phyloP scores from a whole-genome alignment of 371 early-diverging fungal genomes.

The Capniomyces stellatus region DNA sequence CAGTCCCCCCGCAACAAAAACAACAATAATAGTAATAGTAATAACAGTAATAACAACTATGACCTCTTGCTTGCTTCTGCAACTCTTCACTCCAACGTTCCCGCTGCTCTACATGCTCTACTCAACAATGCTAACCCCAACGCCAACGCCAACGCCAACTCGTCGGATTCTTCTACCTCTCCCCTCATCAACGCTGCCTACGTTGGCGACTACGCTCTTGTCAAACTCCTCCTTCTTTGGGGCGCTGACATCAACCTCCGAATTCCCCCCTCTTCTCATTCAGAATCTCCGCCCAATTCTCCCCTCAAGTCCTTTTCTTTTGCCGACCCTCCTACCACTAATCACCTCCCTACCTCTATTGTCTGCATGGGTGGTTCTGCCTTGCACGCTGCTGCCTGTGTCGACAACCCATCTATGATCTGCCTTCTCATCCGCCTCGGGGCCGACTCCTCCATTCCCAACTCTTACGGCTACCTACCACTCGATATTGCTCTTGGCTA shows the following conservation, averaged over 20 bases:
- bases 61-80: too few species aligned
- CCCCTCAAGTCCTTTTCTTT: slow-evolving; percentile 6
- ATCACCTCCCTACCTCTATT: background rate
- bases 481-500: slow-evolving; percentile 47
- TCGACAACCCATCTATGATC: slow-evolving; percentile 41
- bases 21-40: too few species aligned
- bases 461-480: slow-evolving; percentile 31
- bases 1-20: slow-evolving; percentile 16
- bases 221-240: slow-evolving; percentile 37
- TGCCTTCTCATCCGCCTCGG: slow-evolving; percentile 41
- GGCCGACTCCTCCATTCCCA: slow-evolving; percentile 42
- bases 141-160: too few species aligned
- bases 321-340: slow-evolving; percentile 3
- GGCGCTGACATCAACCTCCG: slow-evolving; percentile 29
- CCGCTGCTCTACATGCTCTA: slow-evolving; percentile 35
- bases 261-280: slow-evolving; percentile 1
- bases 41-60: too few species aligned
- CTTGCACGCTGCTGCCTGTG: slow-evolving; percentile 56
- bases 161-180: slow-evolving; percentile 14
- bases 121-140: slow-evolving; percentile 62
- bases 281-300: background rate
- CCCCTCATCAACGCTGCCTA: slow-evolving; percentile 45
- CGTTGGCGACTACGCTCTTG: slow-evolving; percentile 34
- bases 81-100: slow-evolving; percentile 32
- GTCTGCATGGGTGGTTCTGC: slow-evolving; percentile 47